Evolutionary conservation across 2,329 filamentous ascomycete genomes (phyloP).

Genomic region (Ophiostoma ulmi): DNA sequence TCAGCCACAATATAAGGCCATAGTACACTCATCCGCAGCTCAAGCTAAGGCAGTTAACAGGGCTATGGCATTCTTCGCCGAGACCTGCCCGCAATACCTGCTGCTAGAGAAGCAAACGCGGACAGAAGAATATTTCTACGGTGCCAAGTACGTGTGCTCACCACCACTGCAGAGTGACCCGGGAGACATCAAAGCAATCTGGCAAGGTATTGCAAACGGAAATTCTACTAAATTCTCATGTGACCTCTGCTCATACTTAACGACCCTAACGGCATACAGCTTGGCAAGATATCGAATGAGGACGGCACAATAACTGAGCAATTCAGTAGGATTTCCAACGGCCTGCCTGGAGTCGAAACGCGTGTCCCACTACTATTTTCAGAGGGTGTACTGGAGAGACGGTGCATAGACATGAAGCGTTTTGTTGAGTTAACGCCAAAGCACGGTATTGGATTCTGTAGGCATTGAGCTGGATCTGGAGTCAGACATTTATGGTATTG

Average conservation of each 20-base stretch:
- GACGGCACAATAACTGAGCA: constrained; percentile 25
- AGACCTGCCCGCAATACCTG: constrained; percentile 55
- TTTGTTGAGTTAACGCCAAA: constrained; percentile 53
- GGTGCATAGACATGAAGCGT: constrained; percentile 40
- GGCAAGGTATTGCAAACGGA: constrained; percentile 46
- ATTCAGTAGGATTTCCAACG: constrained; percentile 55
- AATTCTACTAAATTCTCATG: constrained; percentile 51
- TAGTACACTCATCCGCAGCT: constrained; percentile 41
- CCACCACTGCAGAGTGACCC: constrained; percentile 44
- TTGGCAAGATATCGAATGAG: neutral
- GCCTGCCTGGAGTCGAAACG: constrained; percentile 53
- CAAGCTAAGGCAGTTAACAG: constrained; percentile 46
- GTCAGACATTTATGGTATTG: constrained; percentile 21
- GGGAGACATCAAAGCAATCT: constrained; percentile 47
- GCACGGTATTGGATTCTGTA: constrained; percentile 38
- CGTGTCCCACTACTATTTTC: constrained; percentile 44
- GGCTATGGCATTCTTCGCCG: constrained; percentile 47
- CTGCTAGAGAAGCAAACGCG: constrained; percentile 42
- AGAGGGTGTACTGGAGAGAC: constrained; percentile 30
- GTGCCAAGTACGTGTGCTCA: constrained; percentile 50
- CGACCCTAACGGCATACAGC: neutral
- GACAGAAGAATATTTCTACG: constrained; percentile 29
- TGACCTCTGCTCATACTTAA: constrained; percentile 41
- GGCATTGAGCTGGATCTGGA: constrained; percentile 23
- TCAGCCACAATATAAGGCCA: constrained; percentile 43